A percentile compares a stretch with the other conserved stretches of the same genome.
Conservation (phyloP, 148 eudicot genomes). For the Tetragonia tetragonoides region DNA sequence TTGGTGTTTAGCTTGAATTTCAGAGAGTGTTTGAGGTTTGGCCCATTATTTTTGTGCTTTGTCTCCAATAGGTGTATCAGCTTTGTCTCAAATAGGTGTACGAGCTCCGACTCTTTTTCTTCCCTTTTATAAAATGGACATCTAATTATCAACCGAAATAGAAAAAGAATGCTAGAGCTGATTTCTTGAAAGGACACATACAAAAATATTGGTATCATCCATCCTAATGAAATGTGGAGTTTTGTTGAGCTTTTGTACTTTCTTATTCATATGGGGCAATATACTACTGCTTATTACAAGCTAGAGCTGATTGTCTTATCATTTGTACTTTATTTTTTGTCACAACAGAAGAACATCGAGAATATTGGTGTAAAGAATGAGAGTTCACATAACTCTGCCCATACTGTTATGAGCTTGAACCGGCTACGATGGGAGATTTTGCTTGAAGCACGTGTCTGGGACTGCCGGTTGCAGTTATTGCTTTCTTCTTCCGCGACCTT, state of each 20-base stretch:
- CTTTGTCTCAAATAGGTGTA: no score
- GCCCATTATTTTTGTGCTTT: no score
- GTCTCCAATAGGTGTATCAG: no score
- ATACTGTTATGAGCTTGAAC: conserved; percentile 62
- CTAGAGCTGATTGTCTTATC: not conserved
- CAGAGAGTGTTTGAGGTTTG: no score
- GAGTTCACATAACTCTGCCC: conserved; percentile 33
- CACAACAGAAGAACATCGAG: conserved; percentile 48
- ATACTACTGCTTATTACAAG: not conserved
- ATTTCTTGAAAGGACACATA: not conserved
- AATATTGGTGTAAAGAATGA: conserved; percentile 40
- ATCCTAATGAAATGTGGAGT: no score
- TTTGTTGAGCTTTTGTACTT: no score
- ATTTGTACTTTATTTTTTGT: conserved; percentile 1
- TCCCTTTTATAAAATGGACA: no score
- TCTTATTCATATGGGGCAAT: not conserved
- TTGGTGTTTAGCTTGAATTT: no score
- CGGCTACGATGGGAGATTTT: conserved; percentile 58
- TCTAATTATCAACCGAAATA: no score
- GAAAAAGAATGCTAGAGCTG: no score
- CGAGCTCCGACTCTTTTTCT: no score
- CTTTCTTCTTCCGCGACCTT: conserved; percentile 49
- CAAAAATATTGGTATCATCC: no score
- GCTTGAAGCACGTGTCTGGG: conserved; percentile 80
- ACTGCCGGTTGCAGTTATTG: conserved; percentile 60